These are phyloP conservation scores for Teunomyces funiuensis DNA, from an alignment of 805 yeast genomes.

Conservation along the genomic window DNA sequence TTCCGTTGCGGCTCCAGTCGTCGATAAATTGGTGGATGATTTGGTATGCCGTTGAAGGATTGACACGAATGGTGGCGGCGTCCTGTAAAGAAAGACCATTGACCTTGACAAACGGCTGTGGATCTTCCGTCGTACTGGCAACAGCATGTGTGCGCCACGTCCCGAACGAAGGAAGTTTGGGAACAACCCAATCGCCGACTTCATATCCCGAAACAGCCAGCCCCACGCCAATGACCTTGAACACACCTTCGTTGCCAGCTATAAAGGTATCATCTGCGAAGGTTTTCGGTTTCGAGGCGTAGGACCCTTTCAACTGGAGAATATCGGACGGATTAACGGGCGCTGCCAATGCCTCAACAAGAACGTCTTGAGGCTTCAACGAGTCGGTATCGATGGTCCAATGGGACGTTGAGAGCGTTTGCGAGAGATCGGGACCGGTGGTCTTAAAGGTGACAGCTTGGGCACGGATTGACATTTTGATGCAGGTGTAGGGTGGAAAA, in stretches of 20 bases:
- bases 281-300: slow-evolving; percentile 65
- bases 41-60: slow-evolving; percentile 23
- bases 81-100: slow-evolving; percentile 13
- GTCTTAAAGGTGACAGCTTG: slow-evolving; percentile 27
- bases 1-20: slow-evolving; percentile 17
- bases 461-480: slow-evolving; percentile 17
- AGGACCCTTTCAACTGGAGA: slow-evolving; percentile 82
- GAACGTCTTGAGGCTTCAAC: slow-evolving; percentile 39
- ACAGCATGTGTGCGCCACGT: slow-evolving; percentile 26
- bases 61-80: slow-evolving; percentile 21
- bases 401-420: slow-evolving; percentile 19
- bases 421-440: slow-evolving; percentile 19
- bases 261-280: slow-evolving; percentile 7
- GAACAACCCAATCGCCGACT: slow-evolving; percentile 21
- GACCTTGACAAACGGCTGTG: slow-evolving; percentile 5
- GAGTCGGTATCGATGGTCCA: slow-evolving; percentile 22
- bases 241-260: slow-evolving; percentile 24
- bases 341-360: slow-evolving; percentile 71
- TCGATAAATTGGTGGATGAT: slow-evolving; percentile 17
- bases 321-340: slow-evolving; percentile 92
- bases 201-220: slow-evolving; percentile 10
- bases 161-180: slow-evolving; percentile 19
- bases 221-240: slow-evolving; percentile 18
- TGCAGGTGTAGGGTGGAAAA: background rate
- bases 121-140: slow-evolving; percentile 9